Evolutionary conservation across 768 basidiomycete genomes (phyloP), one percentile per base, ranked within the genome.

Genomic region (Boletus fagicola): DNA sequence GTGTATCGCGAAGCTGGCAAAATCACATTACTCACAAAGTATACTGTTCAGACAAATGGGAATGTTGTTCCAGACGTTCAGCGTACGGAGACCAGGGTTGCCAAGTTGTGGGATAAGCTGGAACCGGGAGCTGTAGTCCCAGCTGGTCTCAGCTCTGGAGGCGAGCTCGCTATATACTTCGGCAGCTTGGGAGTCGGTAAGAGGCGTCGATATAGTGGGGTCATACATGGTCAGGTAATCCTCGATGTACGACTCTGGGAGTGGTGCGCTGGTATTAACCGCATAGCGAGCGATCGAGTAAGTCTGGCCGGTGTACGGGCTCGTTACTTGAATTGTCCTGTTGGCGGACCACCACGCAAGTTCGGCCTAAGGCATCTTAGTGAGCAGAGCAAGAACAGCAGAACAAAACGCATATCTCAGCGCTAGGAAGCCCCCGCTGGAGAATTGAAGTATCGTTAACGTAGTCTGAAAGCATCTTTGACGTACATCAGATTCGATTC

Each of bases 391-490:
- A 2, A 38, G 10, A 46, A 9, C 26, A n/a, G 12, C 24, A 39
- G 4, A 20, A 26, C 24, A 26, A n/a, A 36, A 31, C 6, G 62
- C 76, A 24, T 58, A 86, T 87, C 75, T 94, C 91, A 5, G 90
- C 90, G 28, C 94, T 74, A 54, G 92, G 90, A n/a, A 98, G 75
- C 3, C 89, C 95, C 31, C 92, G 84, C 15, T 68, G 67, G 28
- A 98, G 80, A 58, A 97, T 89, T n/a, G 78, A 70, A 1, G 76
- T 83, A 72, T 97, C 80, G 3, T 78, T 72, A 49, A 96, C 81
- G 68, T 98, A 97, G n/a, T 84, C 82, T n/a, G 82, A 78, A 28
- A 98, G 77, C 94, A 98, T 97, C 88, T 94, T 35, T 62, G 22
- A 46, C 18, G 10, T 10, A 39, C 16, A 10, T 65, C 28, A 43